phyloP scores from a whole-genome alignment of 306 rosid species.

The Fragaria ananassa region DNA sequence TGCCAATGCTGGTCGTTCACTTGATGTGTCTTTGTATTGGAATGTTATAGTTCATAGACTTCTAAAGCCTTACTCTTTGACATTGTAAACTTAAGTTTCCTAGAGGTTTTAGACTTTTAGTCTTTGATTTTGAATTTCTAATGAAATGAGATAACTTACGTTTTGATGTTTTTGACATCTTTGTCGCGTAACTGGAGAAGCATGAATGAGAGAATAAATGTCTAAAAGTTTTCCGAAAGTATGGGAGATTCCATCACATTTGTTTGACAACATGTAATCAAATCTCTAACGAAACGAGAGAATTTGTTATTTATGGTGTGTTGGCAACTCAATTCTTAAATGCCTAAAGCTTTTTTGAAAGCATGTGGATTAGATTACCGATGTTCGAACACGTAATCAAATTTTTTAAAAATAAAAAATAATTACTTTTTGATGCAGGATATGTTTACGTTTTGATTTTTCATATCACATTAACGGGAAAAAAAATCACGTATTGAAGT shows the following conservation, averaged over 20 bases:
- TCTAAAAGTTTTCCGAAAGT: too few relatives aligned
- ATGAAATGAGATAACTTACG: too few relatives aligned
- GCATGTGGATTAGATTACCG: neutral
- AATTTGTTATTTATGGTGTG: neutral
- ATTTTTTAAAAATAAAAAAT: too few relatives aligned
- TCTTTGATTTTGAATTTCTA: too few relatives aligned
- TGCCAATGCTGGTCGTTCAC: too few relatives aligned
- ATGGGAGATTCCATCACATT: neutral
- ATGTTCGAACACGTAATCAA: neutral
- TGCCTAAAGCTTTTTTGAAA: neutral
- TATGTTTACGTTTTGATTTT: neutral
- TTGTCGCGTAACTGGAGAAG: neutral
- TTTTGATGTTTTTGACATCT: neutral
- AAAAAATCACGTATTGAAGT: neutral
- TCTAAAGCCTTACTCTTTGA: too few relatives aligned
- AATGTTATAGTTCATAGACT: too few relatives aligned
- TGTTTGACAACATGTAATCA: neutral
- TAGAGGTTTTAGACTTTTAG: too few relatives aligned
- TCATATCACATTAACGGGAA: neutral
- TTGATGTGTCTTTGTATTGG: too few relatives aligned
- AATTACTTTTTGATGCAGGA: neutral
- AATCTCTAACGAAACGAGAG: neutral
- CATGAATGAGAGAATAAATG: too few relatives aligned
- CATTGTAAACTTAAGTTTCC: too few relatives aligned
- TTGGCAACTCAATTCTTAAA: neutral